phyloP scores from a whole-genome alignment of 208 protist genomes.

The Leishmania major region DNA sequence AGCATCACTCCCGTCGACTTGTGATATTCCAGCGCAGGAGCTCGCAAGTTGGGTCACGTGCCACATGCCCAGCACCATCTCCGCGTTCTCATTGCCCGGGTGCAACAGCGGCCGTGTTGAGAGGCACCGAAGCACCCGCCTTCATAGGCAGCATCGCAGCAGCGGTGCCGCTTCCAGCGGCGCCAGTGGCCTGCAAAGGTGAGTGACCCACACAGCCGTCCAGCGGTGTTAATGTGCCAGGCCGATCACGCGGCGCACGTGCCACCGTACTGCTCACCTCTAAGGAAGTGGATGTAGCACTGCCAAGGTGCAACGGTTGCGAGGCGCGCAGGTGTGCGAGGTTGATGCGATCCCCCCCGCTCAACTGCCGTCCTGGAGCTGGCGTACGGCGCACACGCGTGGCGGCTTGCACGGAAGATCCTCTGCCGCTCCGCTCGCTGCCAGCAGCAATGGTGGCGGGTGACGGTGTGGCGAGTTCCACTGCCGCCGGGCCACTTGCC shows the following conservation, averaged over 20 bases:
- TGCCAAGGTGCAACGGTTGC: not conserved
- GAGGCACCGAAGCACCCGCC: not conserved
- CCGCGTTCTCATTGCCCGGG: not conserved
- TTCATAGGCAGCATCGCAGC: not conserved
- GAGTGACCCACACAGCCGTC: not conserved
- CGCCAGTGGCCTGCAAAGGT: not conserved
- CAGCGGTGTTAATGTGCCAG: not conserved
- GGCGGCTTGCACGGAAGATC: not conserved
- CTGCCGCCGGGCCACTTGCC: not conserved
- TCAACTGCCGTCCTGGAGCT: not conserved
- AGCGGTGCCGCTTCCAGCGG: not conserved
- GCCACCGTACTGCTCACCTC: not conserved
- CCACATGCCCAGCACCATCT: not conserved
- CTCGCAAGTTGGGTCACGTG: not conserved
- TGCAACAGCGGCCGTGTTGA: not conserved
- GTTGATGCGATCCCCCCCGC: not conserved
- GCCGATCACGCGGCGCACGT: not conserved
- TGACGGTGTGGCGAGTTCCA: not conserved
- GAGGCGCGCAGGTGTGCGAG: not conserved
- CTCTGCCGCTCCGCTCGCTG: not conserved
- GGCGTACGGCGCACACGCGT: not conserved
- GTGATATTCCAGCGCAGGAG: not conserved
- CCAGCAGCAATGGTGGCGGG: not conserved
- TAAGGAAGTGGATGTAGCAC: not conserved
- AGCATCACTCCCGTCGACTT: not conserved